phyloP scores from a whole-genome alignment of 1,284 basidiomycete species.

The Boletus holoroseus region DNA sequence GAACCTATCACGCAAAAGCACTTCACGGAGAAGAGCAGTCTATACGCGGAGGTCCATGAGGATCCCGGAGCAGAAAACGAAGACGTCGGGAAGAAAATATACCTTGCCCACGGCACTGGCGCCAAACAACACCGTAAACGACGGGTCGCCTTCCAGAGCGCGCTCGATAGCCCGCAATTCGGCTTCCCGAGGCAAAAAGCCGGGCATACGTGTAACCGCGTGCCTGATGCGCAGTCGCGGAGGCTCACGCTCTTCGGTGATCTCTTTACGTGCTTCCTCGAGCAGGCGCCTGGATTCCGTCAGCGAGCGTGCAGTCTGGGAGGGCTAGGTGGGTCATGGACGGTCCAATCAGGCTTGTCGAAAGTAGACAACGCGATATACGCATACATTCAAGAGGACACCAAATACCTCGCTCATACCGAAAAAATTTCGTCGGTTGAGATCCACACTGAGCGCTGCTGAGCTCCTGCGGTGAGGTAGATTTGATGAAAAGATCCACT shows the following conservation, averaged over 20 bases:
- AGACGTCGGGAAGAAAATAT: constrained; percentile 3
- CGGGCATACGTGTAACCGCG: constrained; percentile 69
- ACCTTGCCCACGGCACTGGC: constrained; percentile 79
- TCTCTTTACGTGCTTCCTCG: constrained; percentile 69
- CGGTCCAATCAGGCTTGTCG: constrained; percentile 9
- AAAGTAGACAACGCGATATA: constrained; percentile 2
- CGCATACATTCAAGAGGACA: constrained; percentile 67
- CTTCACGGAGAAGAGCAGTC: constrained; percentile 73
- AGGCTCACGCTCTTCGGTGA: constrained; percentile 59
- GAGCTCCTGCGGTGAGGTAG: constrained; percentile 55
- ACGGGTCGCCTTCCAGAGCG: constrained; percentile 61
- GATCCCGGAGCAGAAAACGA: neutral
- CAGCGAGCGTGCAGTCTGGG: constrained; percentile 69
- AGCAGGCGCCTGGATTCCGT: constrained; percentile 69
- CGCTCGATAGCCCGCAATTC: constrained; percentile 63
- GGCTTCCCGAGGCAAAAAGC: constrained; percentile 62
- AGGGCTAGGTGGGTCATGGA: constrained; percentile 46
- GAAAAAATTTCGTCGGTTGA: constrained; percentile 66
- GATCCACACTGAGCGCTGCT: constrained; percentile 51
- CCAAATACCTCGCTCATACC: constrained; percentile 72
- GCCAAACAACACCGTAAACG: constrained; percentile 76
- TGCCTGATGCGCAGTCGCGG: constrained; percentile 67
- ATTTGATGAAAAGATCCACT: constrained; percentile 70
- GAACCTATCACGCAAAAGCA: constrained; percentile 60
- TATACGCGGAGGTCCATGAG: constrained; percentile 28